Conservation (phyloP, 2,329 filamentous ascomycete species). For the Aspergillus pseudoglaucus region DNA sequence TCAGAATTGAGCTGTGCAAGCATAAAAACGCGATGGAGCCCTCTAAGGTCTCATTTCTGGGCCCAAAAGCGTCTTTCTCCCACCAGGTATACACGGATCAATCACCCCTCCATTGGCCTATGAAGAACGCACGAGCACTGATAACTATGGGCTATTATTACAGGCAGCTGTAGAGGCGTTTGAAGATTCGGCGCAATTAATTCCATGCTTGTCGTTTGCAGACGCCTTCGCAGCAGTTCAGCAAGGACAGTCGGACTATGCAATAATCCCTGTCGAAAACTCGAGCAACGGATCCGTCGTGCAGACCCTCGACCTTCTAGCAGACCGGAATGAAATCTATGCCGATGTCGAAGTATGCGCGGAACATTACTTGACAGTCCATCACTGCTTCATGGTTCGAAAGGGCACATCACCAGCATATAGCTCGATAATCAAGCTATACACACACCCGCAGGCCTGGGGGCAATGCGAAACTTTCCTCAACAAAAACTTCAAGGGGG, state of each 20-base stretch:
- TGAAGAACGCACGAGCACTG: not conserved
- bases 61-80: constrained; percentile 61
- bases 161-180: constrained; percentile 52
- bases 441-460: constrained; percentile 93
- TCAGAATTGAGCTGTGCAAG: no score
- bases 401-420: constrained; percentile 32
- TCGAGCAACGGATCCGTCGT: constrained; percentile 90
- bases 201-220: constrained; percentile 32
- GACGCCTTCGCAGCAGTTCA: constrained; percentile 80
- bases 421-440: constrained; percentile 64
- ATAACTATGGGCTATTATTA: constrained; percentile 10
- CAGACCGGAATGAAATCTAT: constrained; percentile 61
- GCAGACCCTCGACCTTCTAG: constrained; percentile 81
- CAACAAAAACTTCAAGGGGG: constrained; percentile 58
- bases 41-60: constrained; percentile 50
- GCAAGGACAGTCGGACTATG: constrained; percentile 55
- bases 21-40: constrained; percentile 14
- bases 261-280: constrained; percentile 93
- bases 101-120: constrained; percentile 12
- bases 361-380: constrained; percentile 80
- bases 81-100: constrained; percentile 52
- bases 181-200: constrained; percentile 25
- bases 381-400: constrained; percentile 70
- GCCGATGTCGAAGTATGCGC: constrained; percentile 68
- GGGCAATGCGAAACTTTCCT: constrained; percentile 82